Evolutionary conservation across 139 green algal species (phyloP).

Genomic region (Chlamydomonas applanata): DNA sequence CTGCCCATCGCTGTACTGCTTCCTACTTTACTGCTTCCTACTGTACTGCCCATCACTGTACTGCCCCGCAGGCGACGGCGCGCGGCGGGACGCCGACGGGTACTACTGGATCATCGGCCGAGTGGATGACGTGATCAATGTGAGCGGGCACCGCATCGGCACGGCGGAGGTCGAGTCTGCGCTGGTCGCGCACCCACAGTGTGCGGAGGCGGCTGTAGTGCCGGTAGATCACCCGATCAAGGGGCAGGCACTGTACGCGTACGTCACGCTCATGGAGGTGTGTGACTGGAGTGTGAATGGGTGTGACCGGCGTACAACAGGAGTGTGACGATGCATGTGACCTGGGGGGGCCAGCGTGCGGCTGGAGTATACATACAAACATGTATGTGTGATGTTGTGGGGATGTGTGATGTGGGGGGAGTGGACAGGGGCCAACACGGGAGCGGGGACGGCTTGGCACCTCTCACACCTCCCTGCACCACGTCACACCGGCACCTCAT

Average conservation of each 20-base stretch:
- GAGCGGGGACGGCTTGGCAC: too few species aligned
- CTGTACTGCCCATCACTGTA: conserved; percentile 6
- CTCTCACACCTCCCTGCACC: too few species aligned
- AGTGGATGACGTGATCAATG: conserved; percentile 91
- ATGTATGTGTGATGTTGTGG: too few species aligned
- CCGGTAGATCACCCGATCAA: conserved; percentile 24
- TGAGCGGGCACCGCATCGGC: conserved; percentile 90
- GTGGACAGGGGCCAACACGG: too few species aligned
- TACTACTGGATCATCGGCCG: conserved; percentile 81
- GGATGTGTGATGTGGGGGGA: too few species aligned
- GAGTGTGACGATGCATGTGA: too few species aligned
- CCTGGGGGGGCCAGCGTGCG: background rate
- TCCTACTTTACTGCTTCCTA: too few species aligned
- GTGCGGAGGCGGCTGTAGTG: background rate
- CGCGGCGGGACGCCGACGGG: conserved; percentile 59
- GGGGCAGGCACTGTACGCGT: conserved; percentile 94
- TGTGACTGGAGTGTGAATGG: conserved; percentile 9
- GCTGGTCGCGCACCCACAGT: conserved; percentile 62
- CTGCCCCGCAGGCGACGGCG: conserved; percentile 74
- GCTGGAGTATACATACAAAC: too few species aligned
- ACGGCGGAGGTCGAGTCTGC: conserved; percentile 95
- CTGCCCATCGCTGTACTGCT: background rate
- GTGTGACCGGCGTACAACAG: too few species aligned
- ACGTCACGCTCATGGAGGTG: conserved; percentile 83
- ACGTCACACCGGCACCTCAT: too few species aligned